These are phyloP conservation scores for Aspergillus puulaauensis DNA, from an alignment of 2,329 filamentous ascomycete species.

Conservation along the genomic window DNA sequence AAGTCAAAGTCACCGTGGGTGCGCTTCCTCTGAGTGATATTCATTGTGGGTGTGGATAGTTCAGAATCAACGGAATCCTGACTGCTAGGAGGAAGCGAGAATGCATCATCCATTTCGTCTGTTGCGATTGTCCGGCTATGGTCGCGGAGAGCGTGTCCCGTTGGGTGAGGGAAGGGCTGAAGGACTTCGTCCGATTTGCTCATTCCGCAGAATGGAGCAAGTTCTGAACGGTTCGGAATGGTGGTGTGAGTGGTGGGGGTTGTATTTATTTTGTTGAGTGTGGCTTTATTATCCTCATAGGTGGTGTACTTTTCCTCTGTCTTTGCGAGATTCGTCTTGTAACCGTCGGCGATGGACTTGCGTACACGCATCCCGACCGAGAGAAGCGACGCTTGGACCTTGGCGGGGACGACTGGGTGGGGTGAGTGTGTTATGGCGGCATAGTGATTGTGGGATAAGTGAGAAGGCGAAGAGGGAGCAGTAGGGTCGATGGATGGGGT, in stretches of 20 bases:
- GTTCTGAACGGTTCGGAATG: slow-evolving; percentile 51
- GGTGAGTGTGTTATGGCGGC: slow-evolving; percentile 38
- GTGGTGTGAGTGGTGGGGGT: not conserved
- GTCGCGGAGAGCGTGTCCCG: slow-evolving; percentile 11
- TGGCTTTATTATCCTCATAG: slow-evolving; percentile 8
- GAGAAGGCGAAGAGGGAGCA: slow-evolving; percentile 9
- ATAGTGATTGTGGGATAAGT: slow-evolving; percentile 42
- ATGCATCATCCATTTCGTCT: slow-evolving; percentile 38
- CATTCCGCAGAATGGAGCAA: slow-evolving; percentile 78
- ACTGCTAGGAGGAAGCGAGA: slow-evolving; percentile 42
- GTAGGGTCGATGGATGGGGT: slow-evolving; percentile 9
- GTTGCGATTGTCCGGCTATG: slow-evolving; percentile 28
- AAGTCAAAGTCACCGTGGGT: slow-evolving; percentile 39
- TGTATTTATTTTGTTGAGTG: slow-evolving; percentile 12
- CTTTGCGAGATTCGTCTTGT: slow-evolving; percentile 65
- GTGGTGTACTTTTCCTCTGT: slow-evolving; percentile 12
- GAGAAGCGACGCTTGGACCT: slow-evolving; percentile 78
- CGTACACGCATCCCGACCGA: slow-evolving; percentile 92
- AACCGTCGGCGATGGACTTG: slow-evolving; percentile 90
- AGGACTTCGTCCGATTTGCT: slow-evolving; percentile 69
- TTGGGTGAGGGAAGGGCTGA: slow-evolving; percentile 40
- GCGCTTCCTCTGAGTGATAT: slow-evolving; percentile 38
- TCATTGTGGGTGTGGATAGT: slow-evolving; percentile 26
- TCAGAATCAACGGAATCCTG: slow-evolving; percentile 34
- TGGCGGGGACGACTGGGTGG: slow-evolving; percentile 58